phyloP scores from a whole-genome alignment of 1,284 basidiomycete species.

The Pseudozyma pruni region DNA sequence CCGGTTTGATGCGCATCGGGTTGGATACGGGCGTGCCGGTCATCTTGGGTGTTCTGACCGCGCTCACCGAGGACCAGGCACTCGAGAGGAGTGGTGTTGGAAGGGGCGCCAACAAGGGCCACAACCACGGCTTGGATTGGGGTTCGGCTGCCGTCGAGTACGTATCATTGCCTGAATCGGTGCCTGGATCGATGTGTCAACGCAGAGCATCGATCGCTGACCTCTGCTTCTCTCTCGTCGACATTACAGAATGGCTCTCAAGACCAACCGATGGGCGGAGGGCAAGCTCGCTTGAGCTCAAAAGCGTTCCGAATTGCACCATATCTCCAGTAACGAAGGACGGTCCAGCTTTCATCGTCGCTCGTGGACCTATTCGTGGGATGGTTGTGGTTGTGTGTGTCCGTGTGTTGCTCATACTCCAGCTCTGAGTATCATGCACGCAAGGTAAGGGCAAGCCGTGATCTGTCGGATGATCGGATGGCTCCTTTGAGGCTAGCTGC shows the following conservation, averaged over 20 bases:
- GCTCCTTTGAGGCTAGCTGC: too few relatives aligned
- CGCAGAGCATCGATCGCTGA: not conserved
- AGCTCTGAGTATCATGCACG: too few relatives aligned
- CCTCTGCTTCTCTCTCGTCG: not conserved
- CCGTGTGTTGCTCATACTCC: too few relatives aligned
- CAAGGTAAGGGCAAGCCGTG: too few relatives aligned
- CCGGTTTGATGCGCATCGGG: slow-evolving; percentile 92
- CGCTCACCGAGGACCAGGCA: slow-evolving; percentile 92
- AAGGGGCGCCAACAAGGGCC: slow-evolving; percentile 76
- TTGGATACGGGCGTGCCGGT: slow-evolving; percentile 93
- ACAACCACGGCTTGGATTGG: slow-evolving; percentile 98
- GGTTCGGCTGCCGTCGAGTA: slow-evolving; percentile 88
- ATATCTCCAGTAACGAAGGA: too few relatives aligned
- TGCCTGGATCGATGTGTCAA: not conserved
- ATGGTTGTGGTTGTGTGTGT: too few relatives aligned
- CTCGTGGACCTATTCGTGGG: too few relatives aligned
- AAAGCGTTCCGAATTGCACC: not conserved
- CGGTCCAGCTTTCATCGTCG: too few relatives aligned
- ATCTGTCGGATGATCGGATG: too few relatives aligned
- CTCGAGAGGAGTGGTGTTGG: slow-evolving; percentile 85
- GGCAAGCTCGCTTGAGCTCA: slow-evolving; percentile 42
- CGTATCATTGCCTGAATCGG: slow-evolving; percentile 12
- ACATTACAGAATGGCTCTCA: slow-evolving; percentile 57
- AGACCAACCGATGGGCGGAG: slow-evolving; percentile 55
- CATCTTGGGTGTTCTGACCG: slow-evolving; percentile 95